These are phyloP conservation scores for Physcomitrellopsis africana DNA, from an alignment of 225 moss, liverwort and hornwort genomes.

Conservation along the genomic window DNA sequence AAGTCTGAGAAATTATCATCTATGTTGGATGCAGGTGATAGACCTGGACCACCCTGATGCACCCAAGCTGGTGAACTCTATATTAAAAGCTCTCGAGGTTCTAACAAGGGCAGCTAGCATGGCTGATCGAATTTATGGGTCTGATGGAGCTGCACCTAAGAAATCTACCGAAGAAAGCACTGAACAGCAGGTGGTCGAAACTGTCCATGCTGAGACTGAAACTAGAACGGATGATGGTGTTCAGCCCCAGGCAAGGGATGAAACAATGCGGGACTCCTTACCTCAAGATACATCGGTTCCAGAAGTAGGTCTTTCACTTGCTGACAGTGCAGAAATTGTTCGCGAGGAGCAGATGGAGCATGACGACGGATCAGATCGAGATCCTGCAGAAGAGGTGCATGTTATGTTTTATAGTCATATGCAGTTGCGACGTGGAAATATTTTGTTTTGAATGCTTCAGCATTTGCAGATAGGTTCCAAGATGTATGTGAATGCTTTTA, in stretches of 20 bases:
- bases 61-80: slow-evolving; percentile 86
- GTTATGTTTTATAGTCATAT: slow-evolving; percentile 12
- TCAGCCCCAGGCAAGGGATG: slow-evolving; percentile 62
- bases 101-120: slow-evolving; percentile 81
- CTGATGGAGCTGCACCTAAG: slow-evolving; percentile 57
- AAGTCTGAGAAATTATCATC: background rate
- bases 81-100: slow-evolving; percentile 83
- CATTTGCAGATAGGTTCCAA: slow-evolving; percentile 7
- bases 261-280: slow-evolving; percentile 77
- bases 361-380: slow-evolving; percentile 74
- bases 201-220: slow-evolving; percentile 59
- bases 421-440: background rate
- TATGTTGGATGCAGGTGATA: slow-evolving; percentile 54
- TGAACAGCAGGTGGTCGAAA: slow-evolving; percentile 51
- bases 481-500: slow-evolving; percentile 13
- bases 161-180: slow-evolving; percentile 57
- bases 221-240: slow-evolving; percentile 46
- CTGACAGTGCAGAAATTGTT: slow-evolving; percentile 49
- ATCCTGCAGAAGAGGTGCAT: slow-evolving; percentile 63
- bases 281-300: slow-evolving; percentile 51
- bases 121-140: slow-evolving; percentile 57
- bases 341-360: slow-evolving; percentile 93
- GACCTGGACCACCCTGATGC: slow-evolving; percentile 98
- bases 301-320: slow-evolving; percentile 52
- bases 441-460: background rate